Base-by-base conservation (phyloP, 257 asterid species). In the Solanum peruvianum region DNA sequence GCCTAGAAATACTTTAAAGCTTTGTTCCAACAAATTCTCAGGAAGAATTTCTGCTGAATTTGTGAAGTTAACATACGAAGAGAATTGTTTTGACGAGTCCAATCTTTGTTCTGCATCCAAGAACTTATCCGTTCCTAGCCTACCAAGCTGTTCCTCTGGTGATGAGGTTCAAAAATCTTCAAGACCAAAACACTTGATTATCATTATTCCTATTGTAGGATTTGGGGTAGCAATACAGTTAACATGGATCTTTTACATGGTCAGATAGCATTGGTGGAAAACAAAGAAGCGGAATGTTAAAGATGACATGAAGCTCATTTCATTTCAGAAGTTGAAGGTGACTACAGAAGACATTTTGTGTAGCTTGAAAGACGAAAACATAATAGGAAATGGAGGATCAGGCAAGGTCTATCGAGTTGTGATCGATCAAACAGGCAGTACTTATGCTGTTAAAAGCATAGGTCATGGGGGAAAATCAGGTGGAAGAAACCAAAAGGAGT, bases 301-400 rank as follows among this genome's bases (percentile, higher is more conserved):
- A 15, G 91, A 91, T 4, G 87, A 93, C 11, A 94, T 97, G 97
- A 94, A 93, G 60, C 83, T 94, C 16, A 95, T 97, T 88, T 94
- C 99, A 2, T 96, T 93, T 82, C 99, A 94, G 39, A 93, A 89
- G 89, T 64, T 92, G 86, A 88, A 91, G 52, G 91, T 93, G 69
- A 78, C 91, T 2, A 88, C 87, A 83, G 90, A 66, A 13, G 91
- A 92, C 8, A 93, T 94, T 56, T 76, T 93, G 82, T 87, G 91
- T 10, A 49, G 90, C 83, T 88, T 94, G 87, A 89, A 90, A 66
- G 97, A 93, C 9, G 89, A 84, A 14, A 94, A 93, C 85, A 27
- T 90, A 69, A 92, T 93, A 14, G 98, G 98, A 41, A 76, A 80
- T 29, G 96, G 98, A 15, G 96, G 96, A 5, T 89, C 95, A 6